A percentile compares a stretch with the other conserved stretches of the same genome.
Conservation (phyloP, 208 protist genomes). For the Wallacemonas sp. region DNA sequence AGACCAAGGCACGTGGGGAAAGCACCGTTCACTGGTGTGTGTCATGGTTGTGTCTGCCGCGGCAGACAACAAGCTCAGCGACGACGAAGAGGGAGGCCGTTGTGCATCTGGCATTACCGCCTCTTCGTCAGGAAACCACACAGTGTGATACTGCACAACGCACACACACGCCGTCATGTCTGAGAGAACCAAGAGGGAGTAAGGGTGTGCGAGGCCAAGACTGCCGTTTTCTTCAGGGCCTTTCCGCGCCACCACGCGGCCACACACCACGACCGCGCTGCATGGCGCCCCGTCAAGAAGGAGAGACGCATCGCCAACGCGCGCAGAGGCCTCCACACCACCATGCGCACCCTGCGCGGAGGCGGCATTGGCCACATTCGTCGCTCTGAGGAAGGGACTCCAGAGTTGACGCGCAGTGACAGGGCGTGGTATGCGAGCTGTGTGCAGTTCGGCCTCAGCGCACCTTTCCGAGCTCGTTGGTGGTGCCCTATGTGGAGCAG, state of each 20-base stretch:
- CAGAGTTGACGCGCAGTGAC: constrained; percentile 29
- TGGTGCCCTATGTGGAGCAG: too few species aligned
- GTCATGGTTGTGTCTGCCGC: neutral
- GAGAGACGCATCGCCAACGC: constrained; percentile 43
- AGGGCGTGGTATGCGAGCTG: constrained; percentile 20
- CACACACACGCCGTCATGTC: constrained; percentile 31
- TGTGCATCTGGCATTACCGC: too few species aligned
- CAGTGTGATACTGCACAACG: constrained; percentile 28
- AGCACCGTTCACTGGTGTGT: neutral
- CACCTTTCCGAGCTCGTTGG: too few species aligned
- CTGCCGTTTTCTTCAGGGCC: constrained; percentile 23
- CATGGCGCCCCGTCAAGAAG: constrained; percentile 40
- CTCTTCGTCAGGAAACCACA: too few species aligned
- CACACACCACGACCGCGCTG: constrained; percentile 39
- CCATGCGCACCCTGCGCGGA: neutral
- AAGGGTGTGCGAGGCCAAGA: constrained; percentile 9
- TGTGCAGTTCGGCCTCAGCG: too few species aligned
- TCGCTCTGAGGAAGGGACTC: neutral
- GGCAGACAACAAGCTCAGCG: too few species aligned
- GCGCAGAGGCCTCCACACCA: constrained; percentile 5
- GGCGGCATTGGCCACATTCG: neutral
- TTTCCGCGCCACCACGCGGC: constrained; percentile 42
- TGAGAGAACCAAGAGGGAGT: constrained; percentile 29
- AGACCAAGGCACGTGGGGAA: neutral
- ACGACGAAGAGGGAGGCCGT: too few species aligned